Base-by-base conservation (phyloP, 1,139 yeast genomes). In the Neolecta irregularis region DNA sequence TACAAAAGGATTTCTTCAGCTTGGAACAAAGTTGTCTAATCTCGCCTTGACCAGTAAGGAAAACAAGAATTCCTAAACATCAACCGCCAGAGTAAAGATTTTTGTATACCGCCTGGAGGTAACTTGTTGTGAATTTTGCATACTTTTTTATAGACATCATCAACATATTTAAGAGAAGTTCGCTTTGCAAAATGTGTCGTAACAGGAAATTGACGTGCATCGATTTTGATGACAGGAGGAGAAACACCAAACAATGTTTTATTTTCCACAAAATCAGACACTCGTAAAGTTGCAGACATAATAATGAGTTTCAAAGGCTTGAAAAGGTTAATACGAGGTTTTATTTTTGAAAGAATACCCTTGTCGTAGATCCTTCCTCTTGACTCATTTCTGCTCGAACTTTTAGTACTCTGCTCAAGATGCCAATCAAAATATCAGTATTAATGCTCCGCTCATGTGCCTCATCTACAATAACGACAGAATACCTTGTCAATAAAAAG, bases 371-470 rank as follows among this genome's bases (percentile, higher is more conserved):
- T 71, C 15, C 42, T 7, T 44, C 40, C 37, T 64, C 56, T 1
- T 48, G 51, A 45, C 45, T 62, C 67, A 46, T 53, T 41, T 49
- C 66, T 50, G 50, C 79, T 54, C 99, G 71, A 31, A 88, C 62
- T 46, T 67, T 72, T 43, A 81, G 66, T n/a, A 85, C 75, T 46
- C 98, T 71, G 49, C 93, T 80, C 37, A 88, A 61, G 74, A 88
- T 79, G 35, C 99, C 99, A 45, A 91, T 81, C 40, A 91, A 61
- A 36, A 91, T 85, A 58, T 91, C 99, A 0, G 99, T 91, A 50
- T 88, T 91, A 43, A 85, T 74, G 50, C 83, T 85, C 51, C 99
- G 69, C 54, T 91, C 98, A 54, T 91, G 99, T 0, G 99, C 99
- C 56, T 88, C 99, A 60, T 91, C 99, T 42, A 91, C 80, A 23